Evolutionary conservation across 805 yeast species (phyloP).

Genomic region (Candida odintsovae): DNA sequence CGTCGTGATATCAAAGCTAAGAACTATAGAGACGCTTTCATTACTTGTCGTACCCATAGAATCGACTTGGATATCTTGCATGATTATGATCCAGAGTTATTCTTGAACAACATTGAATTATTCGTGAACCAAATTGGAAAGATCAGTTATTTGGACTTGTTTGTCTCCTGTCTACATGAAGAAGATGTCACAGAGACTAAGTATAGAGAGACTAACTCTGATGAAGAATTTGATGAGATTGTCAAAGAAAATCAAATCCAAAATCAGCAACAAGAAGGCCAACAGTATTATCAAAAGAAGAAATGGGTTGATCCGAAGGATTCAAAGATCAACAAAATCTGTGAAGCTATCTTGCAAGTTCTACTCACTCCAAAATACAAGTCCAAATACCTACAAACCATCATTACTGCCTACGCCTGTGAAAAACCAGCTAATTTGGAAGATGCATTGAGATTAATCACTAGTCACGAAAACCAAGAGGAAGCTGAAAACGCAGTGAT

Average conservation of each 20-base stretch:
- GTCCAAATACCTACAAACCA: constrained; percentile 61
- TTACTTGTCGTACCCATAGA: constrained; percentile 83
- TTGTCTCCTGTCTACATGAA: constrained; percentile 77
- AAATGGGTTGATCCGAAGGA: constrained; percentile 31
- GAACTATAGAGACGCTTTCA: constrained; percentile 68
- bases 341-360: constrained; percentile 61
- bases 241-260: constrained; percentile 26
- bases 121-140: constrained; percentile 68
- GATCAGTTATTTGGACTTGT: constrained; percentile 77
- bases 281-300: constrained; percentile 27
- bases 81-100: constrained; percentile 76
- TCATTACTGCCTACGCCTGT: constrained; percentile 89
- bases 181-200: constrained; percentile 81
- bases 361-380: constrained; percentile 45
- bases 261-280: constrained; percentile 30
- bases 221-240: constrained; percentile 25
- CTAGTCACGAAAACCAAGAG: constrained; percentile 40
- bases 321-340: constrained; percentile 70
- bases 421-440: constrained; percentile 80
- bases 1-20: constrained; percentile 56
- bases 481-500: constrained; percentile 59
- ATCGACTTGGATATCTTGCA: constrained; percentile 84
- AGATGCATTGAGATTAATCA: constrained; percentile 65
- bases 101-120: constrained; percentile 52
- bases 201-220: constrained; percentile 63